Conservation (phyloP, 129 eudicot genomes). For the Glebionis coronaria region DNA sequence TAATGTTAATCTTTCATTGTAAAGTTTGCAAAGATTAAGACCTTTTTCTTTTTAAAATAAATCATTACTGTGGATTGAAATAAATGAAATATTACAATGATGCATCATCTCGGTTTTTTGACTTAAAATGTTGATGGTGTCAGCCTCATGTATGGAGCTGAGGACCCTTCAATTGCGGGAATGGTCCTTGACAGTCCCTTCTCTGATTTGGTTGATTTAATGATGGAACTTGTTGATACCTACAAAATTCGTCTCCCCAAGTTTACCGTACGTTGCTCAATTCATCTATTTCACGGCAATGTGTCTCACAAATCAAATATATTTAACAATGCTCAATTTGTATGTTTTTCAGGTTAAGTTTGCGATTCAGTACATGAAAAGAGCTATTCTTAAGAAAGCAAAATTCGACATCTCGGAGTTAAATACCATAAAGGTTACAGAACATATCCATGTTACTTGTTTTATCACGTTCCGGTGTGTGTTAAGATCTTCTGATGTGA, state of each 20-base stretch:
- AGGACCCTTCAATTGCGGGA: slow-evolving; percentile 97
- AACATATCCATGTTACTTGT: background rate
- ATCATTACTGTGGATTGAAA: background rate
- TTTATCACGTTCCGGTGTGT: background rate
- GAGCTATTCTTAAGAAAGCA: slow-evolving; percentile 87
- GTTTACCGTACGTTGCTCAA: slow-evolving; percentile 61
- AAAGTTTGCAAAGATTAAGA: slow-evolving; percentile 5
- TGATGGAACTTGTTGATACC: slow-evolving; percentile 98
- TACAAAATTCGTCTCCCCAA: slow-evolving; percentile 89
- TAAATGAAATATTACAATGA: background rate
- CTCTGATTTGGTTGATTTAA: slow-evolving; percentile 91
- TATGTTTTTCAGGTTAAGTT: slow-evolving; percentile 62
- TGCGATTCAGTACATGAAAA: slow-evolving; percentile 93
- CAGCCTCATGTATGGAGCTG: slow-evolving; percentile 98
- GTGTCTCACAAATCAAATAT: slow-evolving; percentile 8
- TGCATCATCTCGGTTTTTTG: slow-evolving; percentile 18
- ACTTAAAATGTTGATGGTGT: slow-evolving; percentile 35
- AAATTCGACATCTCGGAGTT: slow-evolving; percentile 86
- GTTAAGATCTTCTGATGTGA: background rate
- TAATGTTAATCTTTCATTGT: slow-evolving; percentile 11
- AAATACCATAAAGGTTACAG: slow-evolving; percentile 71
- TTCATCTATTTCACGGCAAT: background rate
- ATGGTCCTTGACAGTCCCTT: slow-evolving; percentile 99
- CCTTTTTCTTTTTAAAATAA: background rate
- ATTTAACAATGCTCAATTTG: background rate